Evolutionary conservation across 495 filamentous ascomycete species (phyloP).

Genomic region (Annulohypoxylon stygium): DNA sequence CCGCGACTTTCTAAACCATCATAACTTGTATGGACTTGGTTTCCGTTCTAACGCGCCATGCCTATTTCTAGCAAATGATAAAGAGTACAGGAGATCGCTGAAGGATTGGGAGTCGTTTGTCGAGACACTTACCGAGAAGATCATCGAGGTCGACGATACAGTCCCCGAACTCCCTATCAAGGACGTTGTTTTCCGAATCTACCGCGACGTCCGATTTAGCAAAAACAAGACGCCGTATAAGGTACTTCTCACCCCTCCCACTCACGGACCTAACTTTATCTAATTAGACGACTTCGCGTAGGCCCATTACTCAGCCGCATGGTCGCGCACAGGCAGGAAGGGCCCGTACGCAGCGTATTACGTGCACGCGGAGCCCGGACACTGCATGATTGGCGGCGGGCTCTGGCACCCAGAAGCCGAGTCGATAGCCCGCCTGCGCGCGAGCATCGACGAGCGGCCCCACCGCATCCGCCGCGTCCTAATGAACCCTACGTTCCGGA

Average conservation of each 20-base stretch:
- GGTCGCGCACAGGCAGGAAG: conserved; percentile 86
- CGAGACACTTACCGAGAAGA: conserved; percentile 74
- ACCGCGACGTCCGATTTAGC: conserved; percentile 83
- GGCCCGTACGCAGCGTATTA: conserved; percentile 90
- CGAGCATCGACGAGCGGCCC: conserved; percentile 78
- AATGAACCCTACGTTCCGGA: conserved; percentile 67
- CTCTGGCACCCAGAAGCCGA: conserved; percentile 79
- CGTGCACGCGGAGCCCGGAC: conserved; percentile 59
- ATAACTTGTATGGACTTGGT: not conserved
- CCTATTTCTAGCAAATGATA: conserved; percentile 73
- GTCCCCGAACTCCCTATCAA: conserved; percentile 86
- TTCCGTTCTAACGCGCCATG: not conserved
- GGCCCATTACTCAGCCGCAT: conserved; percentile 85
- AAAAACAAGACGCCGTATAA: conserved; percentile 89
- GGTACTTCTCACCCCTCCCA: conserved; percentile 55
- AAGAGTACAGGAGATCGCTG: conserved; percentile 79
- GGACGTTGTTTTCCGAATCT: conserved; percentile 88
- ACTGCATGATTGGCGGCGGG: conserved; percentile 74
- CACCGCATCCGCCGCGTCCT: conserved; percentile 75
- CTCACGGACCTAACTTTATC: not conserved
- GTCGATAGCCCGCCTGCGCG: conserved; percentile 72
- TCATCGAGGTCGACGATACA: conserved; percentile 78
- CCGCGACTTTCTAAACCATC: not conserved
- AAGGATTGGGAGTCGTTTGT: conserved; percentile 84
- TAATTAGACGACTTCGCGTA: conserved; percentile 41